Conservation (phyloP, 352 stramenopile genomes). For the Pythium periplocum region DNA sequence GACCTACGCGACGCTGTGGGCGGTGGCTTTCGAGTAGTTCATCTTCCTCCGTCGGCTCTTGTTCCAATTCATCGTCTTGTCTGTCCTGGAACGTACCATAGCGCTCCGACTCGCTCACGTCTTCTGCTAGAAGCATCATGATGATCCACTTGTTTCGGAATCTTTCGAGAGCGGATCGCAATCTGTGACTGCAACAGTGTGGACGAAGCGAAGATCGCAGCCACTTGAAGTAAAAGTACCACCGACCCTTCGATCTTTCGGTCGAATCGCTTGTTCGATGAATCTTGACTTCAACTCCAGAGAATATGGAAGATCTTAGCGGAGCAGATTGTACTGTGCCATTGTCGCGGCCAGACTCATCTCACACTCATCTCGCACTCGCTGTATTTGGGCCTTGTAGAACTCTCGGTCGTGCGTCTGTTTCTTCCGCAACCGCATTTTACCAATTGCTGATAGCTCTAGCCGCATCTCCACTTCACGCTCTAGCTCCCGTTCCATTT, state of each 20-base stretch:
- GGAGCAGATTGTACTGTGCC: conserved; percentile 68
- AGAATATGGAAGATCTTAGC: conserved; percentile 18
- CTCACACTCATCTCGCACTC: conserved; percentile 59
- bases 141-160: no score
- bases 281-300: not conserved
- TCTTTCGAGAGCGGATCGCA: no score
- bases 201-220: no score
- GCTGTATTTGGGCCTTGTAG: conserved; percentile 55
- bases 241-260: no score
- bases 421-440: conserved; percentile 41
- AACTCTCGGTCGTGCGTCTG: conserved; percentile 48
- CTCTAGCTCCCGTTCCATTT: conserved; percentile 57
- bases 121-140: no score
- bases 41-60: not conserved
- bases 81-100: conserved; percentile 22
- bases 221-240: no score
- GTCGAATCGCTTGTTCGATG: not conserved
- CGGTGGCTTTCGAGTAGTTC: no score
- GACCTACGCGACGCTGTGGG: no score
- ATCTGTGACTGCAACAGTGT: no score
- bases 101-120: conserved; percentile 5
- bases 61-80: conserved; percentile 5
- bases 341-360: conserved; percentile 53
- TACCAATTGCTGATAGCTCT: conserved; percentile 33
- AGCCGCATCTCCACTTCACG: conserved; percentile 47